Base-by-base conservation (phyloP, 2,329 filamentous ascomycete species). In the Dactylellina sp. region DNA sequence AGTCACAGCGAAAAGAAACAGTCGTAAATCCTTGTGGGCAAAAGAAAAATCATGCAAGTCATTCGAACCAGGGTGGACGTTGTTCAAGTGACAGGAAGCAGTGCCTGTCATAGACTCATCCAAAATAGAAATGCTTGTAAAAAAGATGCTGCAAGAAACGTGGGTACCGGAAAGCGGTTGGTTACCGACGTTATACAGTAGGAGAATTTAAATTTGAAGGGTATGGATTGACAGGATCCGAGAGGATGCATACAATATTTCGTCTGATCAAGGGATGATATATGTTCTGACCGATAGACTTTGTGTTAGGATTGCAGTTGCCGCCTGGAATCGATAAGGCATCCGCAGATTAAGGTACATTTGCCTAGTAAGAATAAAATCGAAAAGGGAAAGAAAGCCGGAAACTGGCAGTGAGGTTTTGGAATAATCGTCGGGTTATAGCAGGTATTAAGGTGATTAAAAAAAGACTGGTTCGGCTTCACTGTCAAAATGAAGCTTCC, bases 301-400 rank as follows among this genome's bases (percentile, higher is more conserved):
- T 62, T 62, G 70, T 66, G 56, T 28, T 62, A 66, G 70, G 70
- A 74, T 74, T 66, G 70, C 22, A 60, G 60, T 40, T 66, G 70
- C 61, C 61, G 70, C 61, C 70, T 74, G 59, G 53, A 66, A 66
- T 74, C 70, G 70, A 74, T 74, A 74, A 74, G 61, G 70, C 70
- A 74, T 74, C 70, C 62, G 70, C 70, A 66, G 7, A 25, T 37
- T 70, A 47, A 61, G 37, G 55, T 60, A 66, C 70, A 74, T 74
- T 74, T 66, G 70, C 70, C 59, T 56, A 55, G 44, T 60, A 53
- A 32, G 28, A 32, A 32, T 9, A 4, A 9, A 32, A 32, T 4
- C 28, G 28, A 32, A 40, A 20, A 47, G 32, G 47, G 42, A 57
- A 42, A 16, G 40, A 40, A 40, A 47, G 40, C 47, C 56, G 64